phyloP scores from a whole-genome alignment of 2,329 filamentous ascomycete species.

The Incumbomyces lentus region DNA sequence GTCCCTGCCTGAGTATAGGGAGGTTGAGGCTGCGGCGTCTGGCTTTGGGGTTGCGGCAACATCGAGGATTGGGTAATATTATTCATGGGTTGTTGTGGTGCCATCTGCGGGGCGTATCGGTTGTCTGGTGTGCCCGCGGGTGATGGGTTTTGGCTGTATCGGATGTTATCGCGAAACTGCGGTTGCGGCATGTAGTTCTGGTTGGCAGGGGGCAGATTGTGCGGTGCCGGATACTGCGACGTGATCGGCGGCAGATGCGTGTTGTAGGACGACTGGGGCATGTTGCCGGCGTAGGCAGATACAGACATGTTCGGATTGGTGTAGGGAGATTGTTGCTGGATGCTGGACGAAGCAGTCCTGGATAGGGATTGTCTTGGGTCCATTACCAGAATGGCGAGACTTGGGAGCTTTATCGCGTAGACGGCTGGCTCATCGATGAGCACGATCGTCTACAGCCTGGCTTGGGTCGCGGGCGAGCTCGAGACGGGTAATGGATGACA shows the following conservation, averaged over 20 bases:
- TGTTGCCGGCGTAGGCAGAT: slow-evolving; percentile 27
- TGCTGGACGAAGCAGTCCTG: slow-evolving; percentile 31
- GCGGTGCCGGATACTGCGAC: slow-evolving; percentile 24
- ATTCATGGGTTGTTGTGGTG: slow-evolving; percentile 32
- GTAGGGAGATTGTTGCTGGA: slow-evolving; percentile 30
- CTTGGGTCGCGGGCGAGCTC: slow-evolving; percentile 5
- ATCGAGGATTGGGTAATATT: slow-evolving; percentile 34
- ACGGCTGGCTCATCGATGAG: slow-evolving; percentile 16
- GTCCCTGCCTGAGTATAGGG: slow-evolving; percentile 45
- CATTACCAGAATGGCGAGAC: slow-evolving; percentile 17
- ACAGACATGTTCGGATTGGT: slow-evolving; percentile 32
- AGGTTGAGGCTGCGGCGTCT: slow-evolving; percentile 31
- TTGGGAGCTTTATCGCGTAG: slow-evolving; percentile 12
- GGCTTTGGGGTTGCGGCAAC: slow-evolving; percentile 32
- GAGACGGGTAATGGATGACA: neutral
- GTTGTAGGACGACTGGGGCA: slow-evolving; percentile 34
- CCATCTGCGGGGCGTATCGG: slow-evolving; percentile 24
- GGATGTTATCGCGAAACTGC: slow-evolving; percentile 19
- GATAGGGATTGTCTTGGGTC: slow-evolving; percentile 22
- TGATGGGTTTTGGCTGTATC: slow-evolving; percentile 32
- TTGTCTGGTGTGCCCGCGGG: slow-evolving; percentile 25
- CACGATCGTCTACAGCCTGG: neutral
- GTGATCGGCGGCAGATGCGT: slow-evolving; percentile 37
- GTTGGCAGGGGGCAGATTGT: slow-evolving; percentile 31
- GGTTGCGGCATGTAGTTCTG: slow-evolving; percentile 18